Evolutionary conservation across 345 rosid species (phyloP), one percentile per base, ranked within the genome.

Genomic region (Citrus glauca): DNA sequence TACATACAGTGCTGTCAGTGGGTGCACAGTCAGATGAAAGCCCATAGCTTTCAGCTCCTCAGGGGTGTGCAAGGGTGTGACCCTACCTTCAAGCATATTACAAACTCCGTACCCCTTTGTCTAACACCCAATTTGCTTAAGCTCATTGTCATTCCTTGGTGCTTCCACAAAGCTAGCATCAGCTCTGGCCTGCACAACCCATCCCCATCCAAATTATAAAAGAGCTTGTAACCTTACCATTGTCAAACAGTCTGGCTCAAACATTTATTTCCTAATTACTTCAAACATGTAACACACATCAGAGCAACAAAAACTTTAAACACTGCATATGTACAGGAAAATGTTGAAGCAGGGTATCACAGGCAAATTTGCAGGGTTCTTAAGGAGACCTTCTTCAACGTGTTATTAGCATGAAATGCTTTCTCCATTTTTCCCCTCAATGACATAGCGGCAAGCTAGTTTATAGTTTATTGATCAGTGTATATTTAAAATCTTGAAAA

Each of bases 81-180:
- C 74, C 25, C 93, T 90, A 27, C 91, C 89, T 88, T 87, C 90
- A 50, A 86, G 69, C 90, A 84, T 83, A 73, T 89, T 87, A 45
- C 88, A 87, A n/a, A 84, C 79, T 68, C 87, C 78, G 63, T 78
- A 87, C 9, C 84, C 88, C 8, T 83, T 89, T n/a, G 89, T 84
- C 2, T 57, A 69, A 6, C 63, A 63, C 55, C 86, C 88, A 1
- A 83, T 86, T 80, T 87, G 88, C 82, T 77, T 83, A 16, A 84
- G 85, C 77, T 86, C 88, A 27, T 87, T 80, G 11, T 86, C 86
- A 66, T 86, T 82, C 77, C 92, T 79, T 5, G 87, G 89, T 60
- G 85, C 90, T 71, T 89, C 90, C 42, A 84, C 90, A 80, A 86
- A 87, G 55, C 83, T 84, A 25, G 88, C 89, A 89, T 86, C 87